Conservation (phyloP, 805 yeast species). For the Yamadazyma endophytica region DNA sequence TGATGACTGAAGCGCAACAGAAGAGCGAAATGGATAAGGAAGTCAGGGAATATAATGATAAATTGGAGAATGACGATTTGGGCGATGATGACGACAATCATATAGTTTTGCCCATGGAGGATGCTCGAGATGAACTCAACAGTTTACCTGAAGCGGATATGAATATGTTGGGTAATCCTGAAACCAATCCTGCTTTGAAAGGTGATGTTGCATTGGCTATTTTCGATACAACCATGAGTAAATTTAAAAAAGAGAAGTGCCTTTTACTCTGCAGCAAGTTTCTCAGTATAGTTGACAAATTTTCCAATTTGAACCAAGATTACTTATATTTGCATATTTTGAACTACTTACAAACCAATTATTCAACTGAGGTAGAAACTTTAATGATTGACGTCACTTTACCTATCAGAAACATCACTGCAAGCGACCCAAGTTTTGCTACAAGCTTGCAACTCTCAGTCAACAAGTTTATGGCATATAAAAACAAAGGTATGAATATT, state of each 20-base stretch:
- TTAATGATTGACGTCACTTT: conserved; percentile 55
- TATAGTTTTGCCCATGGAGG: conserved; percentile 51
- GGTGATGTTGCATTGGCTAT: conserved; percentile 45
- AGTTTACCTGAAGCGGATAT: conserved; percentile 83
- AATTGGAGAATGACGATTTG: conserved; percentile 23
- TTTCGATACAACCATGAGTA: conserved; percentile 33
- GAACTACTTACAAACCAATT: conserved; percentile 43
- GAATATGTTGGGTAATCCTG: conserved; percentile 81
- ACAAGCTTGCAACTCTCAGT: conserved; percentile 64
- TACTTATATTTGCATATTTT: conserved; percentile 66
- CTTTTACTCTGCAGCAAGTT: conserved; percentile 37
- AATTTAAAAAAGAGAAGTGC: conserved; percentile 31
- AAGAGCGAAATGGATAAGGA: conserved; percentile 38
- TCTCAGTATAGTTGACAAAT: conserved; percentile 61
- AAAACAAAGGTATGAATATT: conserved; percentile 38
- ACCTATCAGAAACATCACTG: conserved; percentile 54
- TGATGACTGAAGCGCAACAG: conserved; percentile 72
- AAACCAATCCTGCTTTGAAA: conserved; percentile 68
- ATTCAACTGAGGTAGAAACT: conserved; percentile 37
- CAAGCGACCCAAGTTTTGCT: conserved; percentile 45
- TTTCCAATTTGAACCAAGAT: conserved; percentile 63
- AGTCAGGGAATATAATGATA: conserved; percentile 36
- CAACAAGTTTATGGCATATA: conserved; percentile 63
- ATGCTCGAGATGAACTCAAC: conserved; percentile 58
- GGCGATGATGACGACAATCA: conserved; percentile 24